Percentiles rank a stretch among this genome's conserved stretches.
Evolutionary conservation across 176 grass and related monocot species (phyloP).

Genomic region (Avena atlantica): DNA sequence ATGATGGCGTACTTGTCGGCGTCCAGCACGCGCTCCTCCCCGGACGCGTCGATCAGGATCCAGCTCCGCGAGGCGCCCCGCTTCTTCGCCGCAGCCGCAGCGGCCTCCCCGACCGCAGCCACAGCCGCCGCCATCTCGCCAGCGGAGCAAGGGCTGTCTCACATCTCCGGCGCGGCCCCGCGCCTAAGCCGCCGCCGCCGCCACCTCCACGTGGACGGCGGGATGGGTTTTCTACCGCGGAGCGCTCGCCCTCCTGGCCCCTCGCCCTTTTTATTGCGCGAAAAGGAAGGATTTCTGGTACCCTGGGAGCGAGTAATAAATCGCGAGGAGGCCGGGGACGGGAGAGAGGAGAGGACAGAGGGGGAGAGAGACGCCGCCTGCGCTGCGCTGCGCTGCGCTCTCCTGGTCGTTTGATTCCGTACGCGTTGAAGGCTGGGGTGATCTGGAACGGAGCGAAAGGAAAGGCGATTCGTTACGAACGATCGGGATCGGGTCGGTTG

Average conservation of each 20-base stretch:
- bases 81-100: constrained; percentile 53
- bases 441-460: background rate
- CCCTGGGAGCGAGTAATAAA: background rate
- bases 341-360: background rate
- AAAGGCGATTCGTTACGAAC: background rate
- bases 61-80: constrained; percentile 77
- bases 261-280: constrained; percentile 21
- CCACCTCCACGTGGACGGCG: constrained; percentile 44
- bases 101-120: constrained; percentile 51
- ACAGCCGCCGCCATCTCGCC: constrained; percentile 41
- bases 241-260: background rate
- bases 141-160: constrained; percentile 40
- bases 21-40: constrained; percentile 82
- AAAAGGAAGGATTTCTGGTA: constrained; percentile 27
- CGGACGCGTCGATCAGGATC: constrained; percentile 78
- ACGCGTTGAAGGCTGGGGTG: background rate
- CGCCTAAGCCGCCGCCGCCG: background rate
- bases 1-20: constrained; percentile 98
- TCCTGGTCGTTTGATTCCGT: background rate
- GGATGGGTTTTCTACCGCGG: constrained; percentile 13
- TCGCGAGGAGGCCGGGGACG: background rate
- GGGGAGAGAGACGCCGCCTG: background rate
- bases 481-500: background rate
- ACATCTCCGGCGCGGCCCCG: constrained; percentile 61
- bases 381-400: background rate